Evolutionary conservation across 768 basidiomycete genomes (phyloP), one percentile per base, ranked within the genome.

Genomic region (Kwoniella dejecticola): DNA sequence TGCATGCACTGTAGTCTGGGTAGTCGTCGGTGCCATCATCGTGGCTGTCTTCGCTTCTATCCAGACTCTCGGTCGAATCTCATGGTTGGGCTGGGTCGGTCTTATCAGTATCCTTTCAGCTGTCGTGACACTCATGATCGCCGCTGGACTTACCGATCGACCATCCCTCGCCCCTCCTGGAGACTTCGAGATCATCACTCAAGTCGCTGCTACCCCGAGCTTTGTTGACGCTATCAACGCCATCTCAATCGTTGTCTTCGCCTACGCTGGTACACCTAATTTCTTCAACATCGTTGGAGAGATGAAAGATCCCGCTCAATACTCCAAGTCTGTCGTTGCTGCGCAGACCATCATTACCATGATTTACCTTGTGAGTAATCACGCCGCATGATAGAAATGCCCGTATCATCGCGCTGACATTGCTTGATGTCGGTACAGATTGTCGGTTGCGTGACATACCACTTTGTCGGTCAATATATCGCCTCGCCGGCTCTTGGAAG

Each of bases 1-100:
- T 11, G 71, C 78, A 1, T 81, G 80, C 62, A 79, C 79, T 5
- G 77, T 77, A 40, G 76, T 74, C 29, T 81, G 74, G n/a, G 77
- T 75, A 15, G 76, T 66, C 2, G 68, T 80, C 55, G 72, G 68
- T 12, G 70, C 74, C 13, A 45, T 79, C 67, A 55, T 73, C 38
- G 62, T 62, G 42, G 62, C 62, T 50, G 56, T 64, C 45, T 46
- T 75, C 55, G 66, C 75, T 5, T 68, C 71, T 2, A 65, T 77
- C 19, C 76, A 70, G 15, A 77, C 78, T 0, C 71, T 79, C 56
- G 74, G 71, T 41, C 48, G 62, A n/a, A 70, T 79, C 26, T 72
- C 72, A 2, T 76, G 67, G 67, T 55, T 79, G 48, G 74, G 73
- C 5, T 73, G 71, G 75, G 63, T 63, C 52, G 71, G 71, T 48